Base-by-base conservation (phyloP, 2,329 filamentous ascomycete species). In the Cladophialophora chaetospira region DNA sequence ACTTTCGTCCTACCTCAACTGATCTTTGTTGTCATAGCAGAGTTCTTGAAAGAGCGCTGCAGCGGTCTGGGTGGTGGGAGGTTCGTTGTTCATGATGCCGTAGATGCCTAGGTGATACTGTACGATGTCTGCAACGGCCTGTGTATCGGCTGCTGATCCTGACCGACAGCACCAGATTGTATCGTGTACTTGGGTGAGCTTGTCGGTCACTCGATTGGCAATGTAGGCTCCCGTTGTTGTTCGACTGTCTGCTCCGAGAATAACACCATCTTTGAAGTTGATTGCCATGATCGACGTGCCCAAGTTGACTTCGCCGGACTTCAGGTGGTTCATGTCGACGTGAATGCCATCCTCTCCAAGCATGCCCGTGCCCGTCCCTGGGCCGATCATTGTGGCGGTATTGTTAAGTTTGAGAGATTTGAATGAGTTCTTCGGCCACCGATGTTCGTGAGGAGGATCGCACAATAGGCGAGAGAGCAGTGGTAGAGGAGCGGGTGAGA, bases 161-260 rank as follows among this genome's bases (percentile, higher is more conserved):
- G 94, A 97, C 70, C 94, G 88, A 80, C 94, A 99, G 80, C 94
- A 99, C 94, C 94, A 99, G 77, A 99, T 97, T 58, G 93, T 97
- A 76, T 99, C 94, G 78, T 96, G 89, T 60, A 99, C 93, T 80
- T 92, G 89, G 69, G 94, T 99, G 73, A 99, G 86, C 82, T 99
- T 99, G 83, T 99, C 94, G 64, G 94, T 99, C 65, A 99, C 94
- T 81, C 94, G 88, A 77, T 99, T 99, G 69, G 94, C 94, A 72
- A 99, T 97, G 82, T 97, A 99, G 68, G 93, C 87, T 69, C 94
- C 94, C 53, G 93, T 99, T 44, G 94, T 99, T 65, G 94, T 99
- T 79, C 94, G 87, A 70, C 91, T 97, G 76, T 99, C 94, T 69
- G 94, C 94, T 65, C 94, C 89, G 38, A 99, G 83, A 77, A 99